Conservation (phyloP, 371 early-diverging fungal genomes). For the Mortierella sp. region DNA sequence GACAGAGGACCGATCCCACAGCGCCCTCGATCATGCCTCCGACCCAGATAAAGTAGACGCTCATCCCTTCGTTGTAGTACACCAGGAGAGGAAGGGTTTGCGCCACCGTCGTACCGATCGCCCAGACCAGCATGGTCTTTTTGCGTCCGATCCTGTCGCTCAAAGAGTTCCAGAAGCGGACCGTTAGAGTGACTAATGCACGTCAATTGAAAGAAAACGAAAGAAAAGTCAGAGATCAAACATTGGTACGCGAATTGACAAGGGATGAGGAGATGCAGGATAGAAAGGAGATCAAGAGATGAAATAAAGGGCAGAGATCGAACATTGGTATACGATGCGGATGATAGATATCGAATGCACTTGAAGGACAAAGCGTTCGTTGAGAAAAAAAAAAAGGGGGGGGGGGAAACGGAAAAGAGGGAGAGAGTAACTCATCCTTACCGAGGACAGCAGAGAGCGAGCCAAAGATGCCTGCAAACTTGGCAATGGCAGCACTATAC, state of each 20-base stretch:
- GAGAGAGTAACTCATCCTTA: conserved; percentile 13
- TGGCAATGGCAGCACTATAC: conserved; percentile 45
- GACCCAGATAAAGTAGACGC: conserved; percentile 21
- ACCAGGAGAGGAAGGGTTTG: conserved; percentile 13
- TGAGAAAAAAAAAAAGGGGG: neutral
- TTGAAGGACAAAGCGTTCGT: neutral
- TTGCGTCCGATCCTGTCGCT: conserved; percentile 39
- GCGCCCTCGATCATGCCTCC: conserved; percentile 30
- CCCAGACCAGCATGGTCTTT: conserved; percentile 19
- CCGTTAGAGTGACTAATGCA: conserved; percentile 22
- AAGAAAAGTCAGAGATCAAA: neutral
- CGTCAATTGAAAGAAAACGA: neutral
- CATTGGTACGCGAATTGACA: neutral
- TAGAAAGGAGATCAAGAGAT: too few relatives aligned
- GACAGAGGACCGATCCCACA: conserved; percentile 11
- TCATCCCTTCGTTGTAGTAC: conserved; percentile 18
- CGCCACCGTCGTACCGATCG: neutral
- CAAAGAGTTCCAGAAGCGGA: conserved; percentile 34
- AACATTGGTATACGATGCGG: too few relatives aligned
- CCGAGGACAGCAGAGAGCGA: conserved; percentile 11
- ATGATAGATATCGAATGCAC: too few relatives aligned
- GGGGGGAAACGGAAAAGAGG: neutral
- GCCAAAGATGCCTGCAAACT: conserved; percentile 26
- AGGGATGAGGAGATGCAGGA: neutral
- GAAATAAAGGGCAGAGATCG: too few relatives aligned